Evolutionary conservation across 768 basidiomycete genomes (phyloP), one percentile per base, ranked within the genome.

Genomic region (Pulveroboletus sp.): DNA sequence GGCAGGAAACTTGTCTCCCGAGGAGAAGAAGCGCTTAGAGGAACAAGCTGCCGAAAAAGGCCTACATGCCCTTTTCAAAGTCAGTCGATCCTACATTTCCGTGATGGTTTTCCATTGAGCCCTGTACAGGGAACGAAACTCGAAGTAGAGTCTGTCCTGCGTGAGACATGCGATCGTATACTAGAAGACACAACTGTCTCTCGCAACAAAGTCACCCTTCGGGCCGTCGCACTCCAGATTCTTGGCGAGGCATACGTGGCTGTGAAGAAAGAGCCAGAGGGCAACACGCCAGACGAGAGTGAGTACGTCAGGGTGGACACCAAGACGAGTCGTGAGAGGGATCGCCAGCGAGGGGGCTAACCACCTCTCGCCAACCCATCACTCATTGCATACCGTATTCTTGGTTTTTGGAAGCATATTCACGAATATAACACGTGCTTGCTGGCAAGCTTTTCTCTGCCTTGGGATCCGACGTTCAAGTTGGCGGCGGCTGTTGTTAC

Each of bases 11-110:
- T 69, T 93, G 34, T 74, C 72, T 24, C 80, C 85, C 0, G 91
- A 92, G 36, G 89, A 93, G 69, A 85, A 82, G 70, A 82, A 78
- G 63, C 80, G 83, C 48, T 71, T 95, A 1, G 93, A 95, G 62
- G 93, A 94, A 57, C 88, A 92, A 59, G 93, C 93, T 1, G 92
- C 93, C 0, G 92, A 94, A 72, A 94, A 94, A 66, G 93, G 90
- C 12, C 66, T 94, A 1, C 89, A 92, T 58, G 90, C 92, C 1
- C 70, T 94, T 25, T 94, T 94, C 79, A 94, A 94, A 76, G 90
- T 85, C 42, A 39, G 61, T 43, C 20, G n/a, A 21, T 40, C 16
- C 32, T 6, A 21, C 10, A 24, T 41, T 11, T 14, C 7, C 16
- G 12, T 2, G 20, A 2, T 10, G 17, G 11, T 41, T 11, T 12